Evolutionary conservation across 2,329 filamentous ascomycete genomes (phyloP), one percentile per base, ranked within the genome.

Genomic region (Dactylellina drechsleri): DNA sequence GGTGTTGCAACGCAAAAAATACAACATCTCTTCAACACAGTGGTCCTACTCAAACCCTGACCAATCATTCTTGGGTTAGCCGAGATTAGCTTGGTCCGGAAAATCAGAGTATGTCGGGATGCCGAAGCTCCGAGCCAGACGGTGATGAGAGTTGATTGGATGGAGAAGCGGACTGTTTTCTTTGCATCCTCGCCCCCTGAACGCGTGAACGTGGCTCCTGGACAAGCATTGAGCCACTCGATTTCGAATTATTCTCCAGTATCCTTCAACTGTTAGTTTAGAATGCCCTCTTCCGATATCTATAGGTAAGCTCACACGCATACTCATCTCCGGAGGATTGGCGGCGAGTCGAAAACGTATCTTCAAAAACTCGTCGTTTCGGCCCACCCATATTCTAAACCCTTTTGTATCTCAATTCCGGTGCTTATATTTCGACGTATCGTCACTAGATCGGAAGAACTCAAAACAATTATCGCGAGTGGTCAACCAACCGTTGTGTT

Each of bases 1-100:
- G 45, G 66, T 41, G 57, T 40, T 70, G 66, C 26, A 41, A 43
- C 47, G 16, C 47, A 7, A 26, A 62, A 62, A 62, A 52, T 53
- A 13, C 45, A 41, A 61, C 57, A 50, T 16, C 5, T 36, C 10
- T 1, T 1, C 31, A 36, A 36, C 31, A 8, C 31, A 36, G 6
- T 36, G 6, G 6, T 8, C 31, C 10, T 10, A 1, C 31, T 7
- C 31, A 36, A 36, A 36, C 31, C 31, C 31, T 36, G 31, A 1
- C 2, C 31, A 5, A 1, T 36, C 6, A 36, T 36, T 36, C 10
- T 36, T 36, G 31, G 5, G 6, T 36, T 36, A 36, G 31, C 10
- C 6, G 31, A 36, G 31, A 36, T 36, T 36, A 36, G 31, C 5
- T 36, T 36, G 31, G 31, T 5, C 10, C 31, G 6, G 31, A 7